These are phyloP conservation scores for Podospora sp. DNA, from an alignment of 495 filamentous ascomycete genomes.

Conservation along the genomic window DNA sequence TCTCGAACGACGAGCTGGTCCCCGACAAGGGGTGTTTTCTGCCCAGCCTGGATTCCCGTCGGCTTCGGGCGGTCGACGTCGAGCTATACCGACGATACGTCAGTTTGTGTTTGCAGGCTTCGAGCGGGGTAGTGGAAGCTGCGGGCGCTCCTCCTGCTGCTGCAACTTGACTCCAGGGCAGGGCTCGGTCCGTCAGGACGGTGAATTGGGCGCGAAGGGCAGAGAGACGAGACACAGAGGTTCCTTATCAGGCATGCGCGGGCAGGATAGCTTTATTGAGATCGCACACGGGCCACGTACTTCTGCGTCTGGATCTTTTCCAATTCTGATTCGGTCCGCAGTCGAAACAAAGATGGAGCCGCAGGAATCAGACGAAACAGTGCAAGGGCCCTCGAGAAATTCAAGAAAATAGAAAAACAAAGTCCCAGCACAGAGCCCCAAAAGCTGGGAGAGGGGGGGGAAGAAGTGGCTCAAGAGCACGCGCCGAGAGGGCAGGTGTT, in stretches of 20 bases:
- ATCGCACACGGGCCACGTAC: slow-evolving; percentile 5
- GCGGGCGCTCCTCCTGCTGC: background rate
- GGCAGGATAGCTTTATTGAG: slow-evolving; percentile 6
- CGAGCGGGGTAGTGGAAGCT: background rate
- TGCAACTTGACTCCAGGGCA: slow-evolving; percentile 1
- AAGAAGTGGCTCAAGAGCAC: background rate
- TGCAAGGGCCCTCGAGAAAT: background rate
- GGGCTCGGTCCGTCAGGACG: background rate
- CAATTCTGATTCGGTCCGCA: background rate
- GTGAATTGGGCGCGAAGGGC: background rate
- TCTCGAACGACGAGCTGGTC: background rate
- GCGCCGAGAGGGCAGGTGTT: background rate
- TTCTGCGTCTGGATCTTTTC: background rate
- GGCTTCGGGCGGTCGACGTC: background rate
- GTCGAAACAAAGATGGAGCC: background rate
- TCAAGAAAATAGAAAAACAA: background rate
- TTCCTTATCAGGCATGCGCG: background rate
- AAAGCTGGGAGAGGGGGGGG: background rate
- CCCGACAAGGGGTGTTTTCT: background rate
- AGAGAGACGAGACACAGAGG: background rate
- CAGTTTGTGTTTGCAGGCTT: slow-evolving; percentile 3
- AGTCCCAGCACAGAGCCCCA: background rate
- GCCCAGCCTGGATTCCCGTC: background rate
- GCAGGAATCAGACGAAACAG: background rate
- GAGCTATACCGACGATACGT: background rate